These are phyloP conservation scores for Paecilomyces formosus DNA, from an alignment of 2,329 filamentous ascomycete genomes.

Conservation along the genomic window DNA sequence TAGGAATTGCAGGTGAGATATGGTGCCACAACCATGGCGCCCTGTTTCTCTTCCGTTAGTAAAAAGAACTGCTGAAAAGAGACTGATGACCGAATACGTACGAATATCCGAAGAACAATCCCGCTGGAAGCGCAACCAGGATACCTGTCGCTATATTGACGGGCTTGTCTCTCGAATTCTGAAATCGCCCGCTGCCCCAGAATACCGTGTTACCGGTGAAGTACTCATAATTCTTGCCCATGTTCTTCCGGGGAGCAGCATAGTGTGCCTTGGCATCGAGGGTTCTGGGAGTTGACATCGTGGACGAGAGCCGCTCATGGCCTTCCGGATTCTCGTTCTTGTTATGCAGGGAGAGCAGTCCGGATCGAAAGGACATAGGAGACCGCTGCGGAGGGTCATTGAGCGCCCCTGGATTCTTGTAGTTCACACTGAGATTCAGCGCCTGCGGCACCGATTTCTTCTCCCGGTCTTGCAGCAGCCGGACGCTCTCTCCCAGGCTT, in stretches of 20 bases:
- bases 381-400: conserved; percentile 60
- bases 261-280: conserved; percentile 38
- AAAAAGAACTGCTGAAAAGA: neutral
- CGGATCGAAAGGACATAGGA: conserved; percentile 68
- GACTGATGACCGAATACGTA: conserved; percentile 28
- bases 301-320: conserved; percentile 77
- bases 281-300: conserved; percentile 65
- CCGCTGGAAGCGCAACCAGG: conserved; percentile 68
- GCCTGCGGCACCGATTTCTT: conserved; percentile 30
- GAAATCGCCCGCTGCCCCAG: conserved; percentile 73
- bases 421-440: conserved; percentile 55
- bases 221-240: conserved; percentile 78
- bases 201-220: conserved; percentile 92
- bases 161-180: conserved; percentile 80
- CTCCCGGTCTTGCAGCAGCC: conserved; percentile 59
- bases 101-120: conserved; percentile 80
- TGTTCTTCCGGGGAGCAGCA: conserved; percentile 27
- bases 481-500: conserved; percentile 69
- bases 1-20: conserved; percentile 79
- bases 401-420: conserved; percentile 46
- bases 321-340: conserved; percentile 46
- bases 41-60: conserved; percentile 22
- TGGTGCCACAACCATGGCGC: conserved; percentile 80
- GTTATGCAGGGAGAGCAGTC: conserved; percentile 59
- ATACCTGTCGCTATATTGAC: conserved; percentile 83